These are phyloP conservation scores for Boehmeria nivea DNA, from an alignment of 306 rosid species.

Conservation along the genomic window DNA sequence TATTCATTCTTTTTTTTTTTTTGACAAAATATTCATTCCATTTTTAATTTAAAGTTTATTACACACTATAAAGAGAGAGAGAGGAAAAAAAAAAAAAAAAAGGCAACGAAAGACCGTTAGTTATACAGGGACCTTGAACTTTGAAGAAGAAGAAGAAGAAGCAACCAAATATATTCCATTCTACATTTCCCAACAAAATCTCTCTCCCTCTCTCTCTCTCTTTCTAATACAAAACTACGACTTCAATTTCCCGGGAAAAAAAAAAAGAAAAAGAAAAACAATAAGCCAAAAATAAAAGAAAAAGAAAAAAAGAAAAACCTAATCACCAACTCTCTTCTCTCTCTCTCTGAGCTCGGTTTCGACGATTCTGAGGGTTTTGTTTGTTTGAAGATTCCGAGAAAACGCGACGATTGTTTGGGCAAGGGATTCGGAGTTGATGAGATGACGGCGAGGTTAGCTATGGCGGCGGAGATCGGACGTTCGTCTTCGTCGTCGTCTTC, in stretches of 20 bases:
- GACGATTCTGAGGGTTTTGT: background rate
- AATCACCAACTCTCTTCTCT: background rate
- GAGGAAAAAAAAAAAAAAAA: too few relatives aligned
- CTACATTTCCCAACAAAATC: background rate
- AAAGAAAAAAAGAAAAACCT: background rate
- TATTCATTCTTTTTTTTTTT: background rate
- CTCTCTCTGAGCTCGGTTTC: background rate
- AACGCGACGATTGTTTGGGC: too few relatives aligned
- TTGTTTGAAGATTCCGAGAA: background rate
- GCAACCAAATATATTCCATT: background rate
- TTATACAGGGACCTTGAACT: background rate
- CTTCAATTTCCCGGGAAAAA: constrained; percentile 3
- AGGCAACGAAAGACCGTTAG: constrained; percentile 37
- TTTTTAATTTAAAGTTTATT: too few relatives aligned
- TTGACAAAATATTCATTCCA: too few relatives aligned
- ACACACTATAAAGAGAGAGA: background rate
- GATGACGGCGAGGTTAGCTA: constrained; percentile 17
- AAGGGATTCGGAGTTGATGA: constrained; percentile 21
- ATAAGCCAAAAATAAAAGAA: background rate
- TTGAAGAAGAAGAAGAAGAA: background rate
- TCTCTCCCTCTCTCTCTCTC: constrained; percentile 4
- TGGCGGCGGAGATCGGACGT: constrained; percentile 15
- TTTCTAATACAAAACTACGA: background rate
- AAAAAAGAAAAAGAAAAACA: background rate
- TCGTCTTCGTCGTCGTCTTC: constrained; percentile 21